phyloP scores from a whole-genome alignment of 305 asterid species.

The Ruellia speciosa region DNA sequence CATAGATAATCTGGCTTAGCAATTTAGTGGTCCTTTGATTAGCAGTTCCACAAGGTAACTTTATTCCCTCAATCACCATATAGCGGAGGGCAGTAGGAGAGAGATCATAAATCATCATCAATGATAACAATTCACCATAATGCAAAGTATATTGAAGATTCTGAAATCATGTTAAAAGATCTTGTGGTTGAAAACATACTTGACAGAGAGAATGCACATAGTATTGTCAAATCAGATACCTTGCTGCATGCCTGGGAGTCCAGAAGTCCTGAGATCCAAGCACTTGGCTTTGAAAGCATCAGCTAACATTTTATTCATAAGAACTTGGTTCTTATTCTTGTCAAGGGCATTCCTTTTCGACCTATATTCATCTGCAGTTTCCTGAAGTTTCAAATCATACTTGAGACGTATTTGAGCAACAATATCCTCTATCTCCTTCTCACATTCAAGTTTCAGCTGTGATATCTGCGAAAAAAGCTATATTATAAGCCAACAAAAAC shows the following conservation, averaged over 20 bases:
- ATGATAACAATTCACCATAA: background rate
- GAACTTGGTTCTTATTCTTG: slow-evolving; percentile 34
- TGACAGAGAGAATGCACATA: slow-evolving; percentile 14
- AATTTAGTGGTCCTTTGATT: background rate
- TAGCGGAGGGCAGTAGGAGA: background rate
- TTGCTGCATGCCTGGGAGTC: slow-evolving; percentile 35
- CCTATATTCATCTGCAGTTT: slow-evolving; percentile 36
- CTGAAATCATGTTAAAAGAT: slow-evolving; percentile 4
- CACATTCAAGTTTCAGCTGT: slow-evolving; percentile 47
- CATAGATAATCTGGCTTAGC: slow-evolving; percentile 3
- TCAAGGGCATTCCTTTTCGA: slow-evolving; percentile 40
- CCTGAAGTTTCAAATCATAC: slow-evolving; percentile 48
- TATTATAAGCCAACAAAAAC: slow-evolving; percentile 10
- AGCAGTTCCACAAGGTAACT: background rate
- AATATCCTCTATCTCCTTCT: slow-evolving; percentile 57
- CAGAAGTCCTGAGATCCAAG: slow-evolving; percentile 43
- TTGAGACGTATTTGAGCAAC: slow-evolving; percentile 45
- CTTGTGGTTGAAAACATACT: slow-evolving; percentile 14
- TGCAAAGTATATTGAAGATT: background rate
- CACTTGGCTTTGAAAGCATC: slow-evolving; percentile 66
- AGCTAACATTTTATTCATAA: slow-evolving; percentile 58
- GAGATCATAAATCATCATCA: background rate
- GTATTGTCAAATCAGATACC: slow-evolving; percentile 34
- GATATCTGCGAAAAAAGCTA: slow-evolving; percentile 35
- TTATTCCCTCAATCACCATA: background rate